Percentiles rank a stretch among this genome's conserved stretches.
phyloP scores from a whole-genome alignment of 2,329 filamentous ascomycete species.

The Sporothrix humicola region DNA sequence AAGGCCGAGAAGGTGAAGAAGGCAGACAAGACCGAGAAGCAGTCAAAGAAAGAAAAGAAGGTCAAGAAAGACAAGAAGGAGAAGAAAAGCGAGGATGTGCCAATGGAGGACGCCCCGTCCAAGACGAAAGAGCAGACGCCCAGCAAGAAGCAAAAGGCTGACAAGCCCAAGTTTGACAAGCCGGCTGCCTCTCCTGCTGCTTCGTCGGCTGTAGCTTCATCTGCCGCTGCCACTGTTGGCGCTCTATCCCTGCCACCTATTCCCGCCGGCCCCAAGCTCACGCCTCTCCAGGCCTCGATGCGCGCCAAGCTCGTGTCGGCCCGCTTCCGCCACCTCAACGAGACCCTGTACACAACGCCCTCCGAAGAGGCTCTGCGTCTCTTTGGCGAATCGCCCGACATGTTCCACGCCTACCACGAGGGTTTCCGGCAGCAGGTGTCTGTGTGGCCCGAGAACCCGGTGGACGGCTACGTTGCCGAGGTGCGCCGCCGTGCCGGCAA shows the following conservation, averaged over 20 bases:
- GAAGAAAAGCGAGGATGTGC: conserved; percentile 26
- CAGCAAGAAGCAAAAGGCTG: conserved; percentile 40
- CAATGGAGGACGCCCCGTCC: conserved; percentile 37
- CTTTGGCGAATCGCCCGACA: conserved; percentile 84
- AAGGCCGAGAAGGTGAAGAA: conserved; percentile 22
- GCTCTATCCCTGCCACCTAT: conserved; percentile 52
- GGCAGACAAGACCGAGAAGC: background rate
- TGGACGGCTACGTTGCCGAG: conserved; percentile 80
- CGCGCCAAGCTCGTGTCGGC: conserved; percentile 91
- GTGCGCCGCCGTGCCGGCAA: conserved; percentile 63
- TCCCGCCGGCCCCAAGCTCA: conserved; percentile 61
- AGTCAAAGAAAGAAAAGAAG: conserved; percentile 17
- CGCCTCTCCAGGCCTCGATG: conserved; percentile 92
- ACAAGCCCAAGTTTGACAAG: conserved; percentile 38
- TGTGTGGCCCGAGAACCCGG: conserved; percentile 95
- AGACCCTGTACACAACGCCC: conserved; percentile 92
- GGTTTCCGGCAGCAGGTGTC: conserved; percentile 95
- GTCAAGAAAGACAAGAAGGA: conserved; percentile 34
- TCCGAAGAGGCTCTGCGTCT: conserved; percentile 82
- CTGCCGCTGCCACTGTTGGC: conserved; percentile 43
- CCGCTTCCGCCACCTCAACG: conserved; percentile 95
- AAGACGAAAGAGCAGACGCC: conserved; percentile 35
- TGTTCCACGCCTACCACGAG: conserved; percentile 95
- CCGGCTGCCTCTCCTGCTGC: conserved; percentile 16
- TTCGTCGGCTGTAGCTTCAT: background rate